Evolutionary conservation across 805 yeast genomes (phyloP), one percentile per base, ranked within the genome.

Genomic region (Hanseniaspora thailandica): DNA sequence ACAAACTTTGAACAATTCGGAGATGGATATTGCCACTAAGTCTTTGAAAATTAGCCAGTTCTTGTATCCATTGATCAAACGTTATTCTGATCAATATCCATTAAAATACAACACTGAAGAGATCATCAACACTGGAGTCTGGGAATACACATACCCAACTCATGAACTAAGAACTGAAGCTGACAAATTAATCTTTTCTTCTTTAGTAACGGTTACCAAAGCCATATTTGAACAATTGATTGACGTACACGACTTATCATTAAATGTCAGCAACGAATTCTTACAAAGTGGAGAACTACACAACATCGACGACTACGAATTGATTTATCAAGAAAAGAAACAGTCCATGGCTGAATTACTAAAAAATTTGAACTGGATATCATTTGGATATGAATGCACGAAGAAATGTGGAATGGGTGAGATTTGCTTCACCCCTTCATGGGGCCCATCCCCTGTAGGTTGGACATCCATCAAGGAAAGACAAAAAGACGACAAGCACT

Each of bases 381-480:
- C 75, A 5, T 58, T 68, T 0, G 69, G 68, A 55, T 73, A 71
- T 54, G 57, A 66, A 41, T 78, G 82, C 61, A 58, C 69, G 0
- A 50, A 60, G 2, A 62, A 59, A 4, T 78, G 84, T 62, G 66
- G 58, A 0, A 62, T 66, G 64, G 72, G 76, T 57, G 79, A 76
- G 57, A 60, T 76, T 2, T 80, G 84, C 57, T 77, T 70, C 53
- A 71, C 77, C 15, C 83, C 83, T 1, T 73, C 81, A 0, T 78
- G 83, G 83, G 84, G 74, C 0, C 83, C 82, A 2, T 66, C 74
- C 0, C 81, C 81, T 4, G 43, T 76, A 23, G 75, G 76, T 1
- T 71, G 76, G 73, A 68, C 68, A 1, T 1, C 59, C 59, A 4
- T 49, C 43, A 20, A 48, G 53, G 6, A 23, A 9, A 25, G 17